Base-by-base conservation (phyloP, 345 rosid genomes). In the Pistacia vera region DNA sequence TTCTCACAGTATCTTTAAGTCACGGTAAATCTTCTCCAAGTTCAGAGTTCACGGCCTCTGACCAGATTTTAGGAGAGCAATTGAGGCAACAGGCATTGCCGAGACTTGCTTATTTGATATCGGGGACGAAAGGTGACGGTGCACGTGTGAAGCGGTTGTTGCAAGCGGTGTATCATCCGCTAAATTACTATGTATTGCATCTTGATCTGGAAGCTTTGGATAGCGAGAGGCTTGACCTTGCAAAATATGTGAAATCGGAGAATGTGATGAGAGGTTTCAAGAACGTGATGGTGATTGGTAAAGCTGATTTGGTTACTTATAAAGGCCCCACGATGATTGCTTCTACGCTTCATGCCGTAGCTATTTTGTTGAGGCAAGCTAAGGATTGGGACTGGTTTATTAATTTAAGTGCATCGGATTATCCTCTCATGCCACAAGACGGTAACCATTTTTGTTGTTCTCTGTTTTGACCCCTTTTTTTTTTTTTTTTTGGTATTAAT, bases 341-440 rank as follows among this genome's bases (percentile, higher is more conserved):
- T 22, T 85, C 77, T 58, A 88, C 89, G 71, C 97, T 95, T 71
- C 97, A 88, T 25, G 93, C 92, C 2, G 75, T 87, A 65, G 90
- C 97, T 12, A 82, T 95, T 69, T 71, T 96, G 85, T 74, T 96
- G 90, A 96, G 84, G 85, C 71, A 78, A 76, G 88, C 91, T n/a
- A 67, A 63, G 46, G 96, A 92, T 77, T 96, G 98, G 97, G 95
- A 96, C 74, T 96, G 97, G 99, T 93, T 96, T 73, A 78, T 93
- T 56, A 96, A 96, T 85, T 86, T 96, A 8, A 88, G 97, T 41
- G 86, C 99, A 1, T 85, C 90, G 63, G 93, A 90, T 86, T 92
- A 92, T 85, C 97, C 99, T 66, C 94, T 95, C 52, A 87, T 90
- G 89, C 82, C 97, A 71, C 97, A 91, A 84, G 97, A 93, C 78